Percentiles rank a stretch among this genome's conserved stretches.
Conservation (phyloP, 1,139 yeast species). For the Hyphopichia wangnamkhiaoensis region DNA sequence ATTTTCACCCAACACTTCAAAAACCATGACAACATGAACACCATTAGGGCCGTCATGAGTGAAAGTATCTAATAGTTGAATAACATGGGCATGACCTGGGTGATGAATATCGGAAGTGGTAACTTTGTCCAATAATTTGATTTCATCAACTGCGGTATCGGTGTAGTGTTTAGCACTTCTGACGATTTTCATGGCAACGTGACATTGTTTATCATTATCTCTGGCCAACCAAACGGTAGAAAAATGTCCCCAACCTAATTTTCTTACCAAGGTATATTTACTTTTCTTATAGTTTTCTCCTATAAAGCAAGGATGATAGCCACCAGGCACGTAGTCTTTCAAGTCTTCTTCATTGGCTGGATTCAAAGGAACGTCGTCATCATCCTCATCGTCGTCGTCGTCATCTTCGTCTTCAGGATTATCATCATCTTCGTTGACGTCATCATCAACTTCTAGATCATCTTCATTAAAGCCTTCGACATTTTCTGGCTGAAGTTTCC, state of each 20-base stretch:
- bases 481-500: slow-evolving; percentile 6
- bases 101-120: slow-evolving; percentile 49
- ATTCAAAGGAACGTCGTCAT: slow-evolving; percentile 34
- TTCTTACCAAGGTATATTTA: slow-evolving; percentile 67
- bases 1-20: slow-evolving; percentile 85
- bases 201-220: slow-evolving; percentile 55
- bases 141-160: slow-evolving; percentile 87
- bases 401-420: slow-evolving; percentile 41
- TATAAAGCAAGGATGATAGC: slow-evolving; percentile 81
- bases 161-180: slow-evolving; percentile 74
- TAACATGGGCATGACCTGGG: slow-evolving; percentile 69
- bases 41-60: slow-evolving; percentile 75
- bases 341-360: slow-evolving; percentile 65
- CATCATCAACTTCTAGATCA: slow-evolving; percentile 5
- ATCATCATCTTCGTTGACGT: slow-evolving; percentile 13
- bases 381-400: slow-evolving; percentile 43
- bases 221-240: slow-evolving; percentile 55
- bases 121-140: slow-evolving; percentile 57
- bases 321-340: slow-evolving; percentile 76
- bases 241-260: slow-evolving; percentile 61
- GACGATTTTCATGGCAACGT: slow-evolving; percentile 84
- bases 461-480: not conserved
- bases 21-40: slow-evolving; percentile 79
- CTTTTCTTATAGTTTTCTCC: slow-evolving; percentile 70
- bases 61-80: slow-evolving; percentile 66